Evolutionary conservation across 768 basidiomycete species (phyloP).

Genomic region (Mycena filopes): DNA sequence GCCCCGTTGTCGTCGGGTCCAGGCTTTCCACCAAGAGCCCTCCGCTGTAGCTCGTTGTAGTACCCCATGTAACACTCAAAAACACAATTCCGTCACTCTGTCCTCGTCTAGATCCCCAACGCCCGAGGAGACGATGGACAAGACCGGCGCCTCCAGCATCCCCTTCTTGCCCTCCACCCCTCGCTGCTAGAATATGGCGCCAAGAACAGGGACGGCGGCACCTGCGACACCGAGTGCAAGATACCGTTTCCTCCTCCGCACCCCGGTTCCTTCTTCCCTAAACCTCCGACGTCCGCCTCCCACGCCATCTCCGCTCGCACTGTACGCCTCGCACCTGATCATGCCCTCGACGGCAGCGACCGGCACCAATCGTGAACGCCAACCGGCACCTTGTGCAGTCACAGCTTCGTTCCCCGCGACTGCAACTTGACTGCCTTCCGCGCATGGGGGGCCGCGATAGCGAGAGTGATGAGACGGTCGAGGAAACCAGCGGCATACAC

Average conservation of each 20-base stretch:
- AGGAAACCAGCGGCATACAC: slow-evolving; percentile 80
- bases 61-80: too few relatives aligned
- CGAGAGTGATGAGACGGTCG: slow-evolving; percentile 67
- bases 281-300: slow-evolving; percentile 49
- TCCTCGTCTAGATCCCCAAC: slow-evolving; percentile 29
- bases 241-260: slow-evolving; percentile 69
- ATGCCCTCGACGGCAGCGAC: slow-evolving; percentile 67
- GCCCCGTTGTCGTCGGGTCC: too few relatives aligned
- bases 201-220: slow-evolving; percentile 8
- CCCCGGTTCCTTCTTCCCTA: slow-evolving; percentile 27
- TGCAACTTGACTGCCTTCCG: slow-evolving; percentile 92
- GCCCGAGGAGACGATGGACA: slow-evolving; percentile 71
- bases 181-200: slow-evolving; percentile 7
- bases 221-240: slow-evolving; percentile 45
- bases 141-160: slow-evolving; percentile 82
- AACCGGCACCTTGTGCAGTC: slow-evolving; percentile 86
- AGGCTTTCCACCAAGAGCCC: too few relatives aligned
- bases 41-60: too few relatives aligned
- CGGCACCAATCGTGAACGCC: slow-evolving; percentile 84
- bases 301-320: slow-evolving; percentile 79
- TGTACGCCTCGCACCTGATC: slow-evolving; percentile 41
- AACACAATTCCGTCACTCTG: too few relatives aligned
- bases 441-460: slow-evolving; percentile 61
- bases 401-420: slow-evolving; percentile 84
- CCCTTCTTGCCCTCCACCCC: slow-evolving; percentile 63